These are phyloP conservation scores for Capsella bursapastoris DNA, from an alignment of 345 rosid genomes.

Conservation along the genomic window DNA sequence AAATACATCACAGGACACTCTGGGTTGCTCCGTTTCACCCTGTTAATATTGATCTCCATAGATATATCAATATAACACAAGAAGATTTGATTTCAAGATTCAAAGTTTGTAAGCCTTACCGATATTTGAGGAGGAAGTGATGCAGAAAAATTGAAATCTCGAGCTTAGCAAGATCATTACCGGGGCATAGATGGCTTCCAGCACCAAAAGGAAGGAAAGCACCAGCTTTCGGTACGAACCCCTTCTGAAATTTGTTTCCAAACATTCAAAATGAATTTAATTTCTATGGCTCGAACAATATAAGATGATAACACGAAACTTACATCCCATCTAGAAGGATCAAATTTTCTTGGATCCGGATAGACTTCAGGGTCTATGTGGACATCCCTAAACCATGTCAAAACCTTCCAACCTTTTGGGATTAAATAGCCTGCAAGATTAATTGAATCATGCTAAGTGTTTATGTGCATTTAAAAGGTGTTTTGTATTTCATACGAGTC, in stretches of 20 bases:
- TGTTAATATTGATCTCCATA: constrained; percentile 25
- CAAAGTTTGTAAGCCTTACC: constrained; percentile 32
- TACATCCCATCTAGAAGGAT: constrained; percentile 62
- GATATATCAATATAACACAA: background rate
- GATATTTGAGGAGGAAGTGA: constrained; percentile 54
- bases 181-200: constrained; percentile 57
- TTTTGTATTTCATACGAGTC: constrained; percentile 9
- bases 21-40: constrained; percentile 43
- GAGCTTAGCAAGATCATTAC: constrained; percentile 59
- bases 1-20: constrained; percentile 40
- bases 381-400: constrained; percentile 56
- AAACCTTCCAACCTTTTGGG: constrained; percentile 67
- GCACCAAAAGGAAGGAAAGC: constrained; percentile 62
- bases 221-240: constrained; percentile 48
- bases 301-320: constrained; percentile 13
- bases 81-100: background rate
- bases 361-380: constrained; percentile 52
- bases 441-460: background rate
- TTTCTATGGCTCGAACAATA: background rate
- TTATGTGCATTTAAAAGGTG: background rate
- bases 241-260: constrained; percentile 32
- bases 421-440: constrained; percentile 49
- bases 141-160: constrained; percentile 57
- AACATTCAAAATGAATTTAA: background rate
- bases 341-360: constrained; percentile 46